A percentile compares a stretch with the other conserved stretches of the same genome.
These are phyloP conservation scores for Zygotorulaspora sp. DNA, from an alignment of 805 yeast genomes.

Conservation along the genomic window DNA sequence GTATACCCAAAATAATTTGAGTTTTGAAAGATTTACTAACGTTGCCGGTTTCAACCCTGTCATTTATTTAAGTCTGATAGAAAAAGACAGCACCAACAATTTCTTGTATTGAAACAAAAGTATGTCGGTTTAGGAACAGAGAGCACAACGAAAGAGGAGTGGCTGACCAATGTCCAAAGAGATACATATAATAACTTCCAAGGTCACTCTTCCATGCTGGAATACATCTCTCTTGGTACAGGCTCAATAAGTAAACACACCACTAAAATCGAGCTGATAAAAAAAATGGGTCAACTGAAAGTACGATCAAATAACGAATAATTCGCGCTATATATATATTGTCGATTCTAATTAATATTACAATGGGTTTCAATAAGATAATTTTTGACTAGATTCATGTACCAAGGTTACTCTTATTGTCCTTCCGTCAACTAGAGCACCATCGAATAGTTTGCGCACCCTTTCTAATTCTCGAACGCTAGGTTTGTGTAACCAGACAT, in stretches of 20 bases:
- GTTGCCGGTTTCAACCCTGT: no score
- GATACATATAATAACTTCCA: conserved; percentile 31
- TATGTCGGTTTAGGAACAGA: conserved; percentile 75
- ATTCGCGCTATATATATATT: background rate
- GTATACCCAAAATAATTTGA: no score
- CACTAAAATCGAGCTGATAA: conserved; percentile 25
- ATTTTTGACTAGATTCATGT: conserved; percentile 14
- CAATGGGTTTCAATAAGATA: conserved; percentile 8
- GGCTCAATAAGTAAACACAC: conserved; percentile 22
- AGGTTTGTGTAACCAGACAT: conserved; percentile 33
- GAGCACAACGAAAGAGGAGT: conserved; percentile 64
- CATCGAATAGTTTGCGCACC: conserved; percentile 37
- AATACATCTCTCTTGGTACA: conserved; percentile 29
- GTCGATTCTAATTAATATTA: conserved; percentile 7
- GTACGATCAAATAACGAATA: conserved; percentile 6
- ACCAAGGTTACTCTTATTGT: conserved; percentile 35
- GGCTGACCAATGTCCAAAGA: conserved; percentile 48
- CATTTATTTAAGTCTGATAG: conserved; percentile 55
- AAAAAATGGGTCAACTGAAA: conserved; percentile 24
- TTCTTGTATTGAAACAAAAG: conserved; percentile 52
- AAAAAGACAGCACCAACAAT: conserved; percentile 54
- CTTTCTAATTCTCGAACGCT: conserved; percentile 24
- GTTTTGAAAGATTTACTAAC: no score
- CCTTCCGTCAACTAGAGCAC: conserved; percentile 47
- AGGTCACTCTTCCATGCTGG: conserved; percentile 30